Evolutionary conservation across 208 protist species (phyloP).

Genomic region (Wallacemonas sp.): DNA sequence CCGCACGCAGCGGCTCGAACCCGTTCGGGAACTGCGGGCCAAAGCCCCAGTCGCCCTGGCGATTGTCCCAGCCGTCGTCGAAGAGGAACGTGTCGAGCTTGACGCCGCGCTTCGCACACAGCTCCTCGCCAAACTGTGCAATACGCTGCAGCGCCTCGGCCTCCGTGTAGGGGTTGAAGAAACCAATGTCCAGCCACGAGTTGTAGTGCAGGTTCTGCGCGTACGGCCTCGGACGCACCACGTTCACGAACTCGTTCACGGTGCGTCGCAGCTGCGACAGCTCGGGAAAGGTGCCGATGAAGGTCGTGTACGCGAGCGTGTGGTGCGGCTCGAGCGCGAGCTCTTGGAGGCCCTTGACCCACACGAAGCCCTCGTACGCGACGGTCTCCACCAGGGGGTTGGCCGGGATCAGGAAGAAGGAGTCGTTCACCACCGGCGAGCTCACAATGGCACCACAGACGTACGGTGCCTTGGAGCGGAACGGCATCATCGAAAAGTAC

Average conservation of each 20-base stretch:
- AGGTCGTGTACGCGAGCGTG: conserved; percentile 2
- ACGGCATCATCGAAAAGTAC: conserved; percentile 13
- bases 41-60: conserved; percentile 5
- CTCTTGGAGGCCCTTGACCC: not conserved
- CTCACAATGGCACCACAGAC: conserved; percentile 9
- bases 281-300: conserved; percentile 12
- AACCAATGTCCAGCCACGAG: conserved; percentile 10
- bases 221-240: not conserved
- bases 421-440: conserved; percentile 8
- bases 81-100: conserved; percentile 9
- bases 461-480: conserved; percentile 7
- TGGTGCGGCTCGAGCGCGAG: not conserved
- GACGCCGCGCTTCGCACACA: conserved; percentile 1
- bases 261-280: conserved; percentile 3
- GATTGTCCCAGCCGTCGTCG: conserved; percentile 9
- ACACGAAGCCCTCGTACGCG: conserved; percentile 9
- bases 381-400: conserved; percentile 1
- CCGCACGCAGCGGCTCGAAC: conserved; percentile 4
- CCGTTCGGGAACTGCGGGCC: conserved; percentile 2
- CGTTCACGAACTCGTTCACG: conserved; percentile 9
- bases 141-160: conserved; percentile 4
- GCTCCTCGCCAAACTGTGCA: not conserved
- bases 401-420: conserved; percentile 6
- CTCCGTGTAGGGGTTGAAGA: conserved; percentile 7
- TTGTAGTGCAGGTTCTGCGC: conserved; percentile 9